Base-by-base conservation (phyloP, 257 asterid genomes). In the Penstemon davidsonii region DNA sequence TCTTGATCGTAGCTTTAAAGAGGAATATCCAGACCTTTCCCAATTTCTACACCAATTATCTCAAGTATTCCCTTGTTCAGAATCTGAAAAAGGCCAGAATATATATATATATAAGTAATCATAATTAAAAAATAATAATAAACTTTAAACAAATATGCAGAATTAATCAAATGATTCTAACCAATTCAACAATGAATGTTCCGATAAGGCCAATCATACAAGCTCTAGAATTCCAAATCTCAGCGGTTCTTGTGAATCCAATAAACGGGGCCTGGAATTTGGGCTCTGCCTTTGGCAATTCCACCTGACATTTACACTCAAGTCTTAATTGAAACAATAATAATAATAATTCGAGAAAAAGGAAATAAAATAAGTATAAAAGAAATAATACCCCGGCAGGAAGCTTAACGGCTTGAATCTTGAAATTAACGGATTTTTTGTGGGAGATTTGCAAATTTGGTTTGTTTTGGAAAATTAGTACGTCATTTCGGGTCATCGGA, bases 1-100 rank as follows among this genome's bases (percentile, higher is more conserved):
- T 25, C 33, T 25, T 39, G 40, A 5, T 54, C 40, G 19, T 46
- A 59, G 41, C 68, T 44, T 87, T 81, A 93, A 36, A 90, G 94
- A 53, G 99, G 97, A 73, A 93, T 60, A 78, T 93, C 91, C 38
- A 93, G 99, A 18, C 99, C 97, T 85, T 93, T 90, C 19, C 99
- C 97, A 43, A 93, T 60, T 0, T 93, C 97, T 63, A 93, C 83
- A 4, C 99, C 99, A 13, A 90, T 80, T 15, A 88, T 41, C 82
- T 93, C 76, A 64, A 93, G 96, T 67, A 93, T 75, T 44, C 99
- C 96, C 74, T 83, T 88, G 76, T 88, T 80, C 76, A 90, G 52
- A 77, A 90, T 85, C 97, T 90, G 92, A n/a, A 77, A 60, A 25
- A 6, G 36, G 62, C 9, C n/a, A 47, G 8, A n/a, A 33, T 25